Evolutionary conservation across 805 yeast genomes (phyloP), one percentile per base, ranked within the genome.

Genomic region (Priceomyces fermenticarens): DNA sequence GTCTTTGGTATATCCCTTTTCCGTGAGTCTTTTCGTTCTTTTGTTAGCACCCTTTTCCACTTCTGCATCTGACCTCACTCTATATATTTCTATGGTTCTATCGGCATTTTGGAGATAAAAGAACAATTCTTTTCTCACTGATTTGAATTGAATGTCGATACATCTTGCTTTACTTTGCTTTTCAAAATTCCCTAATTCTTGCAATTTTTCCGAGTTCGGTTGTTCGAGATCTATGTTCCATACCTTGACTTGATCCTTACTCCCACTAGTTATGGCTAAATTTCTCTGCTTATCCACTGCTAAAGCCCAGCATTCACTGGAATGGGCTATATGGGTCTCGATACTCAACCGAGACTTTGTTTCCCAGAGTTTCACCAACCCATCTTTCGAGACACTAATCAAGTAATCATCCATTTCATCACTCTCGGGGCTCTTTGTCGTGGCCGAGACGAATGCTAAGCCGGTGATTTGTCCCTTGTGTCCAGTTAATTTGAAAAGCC

Each of bases 321-420:
- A 74, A 58, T 88, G 96, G 0, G 97, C 96, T 46, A 89, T 81
- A 58, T 90, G 97, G 1, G 98, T 90, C 59, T 93, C 99, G 4
- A 89, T 70, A 63, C 97, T 88, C 59, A 88, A 95, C 58, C 86
- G 88, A 3, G 93, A 68, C 53, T 82, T 84, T 51, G 93, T 64
- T 56, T 93, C 98, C 99, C 99, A 93, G 28, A 93, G 63, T 59
- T 93, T 93, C 50, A 93, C 73, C 36, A 89, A 68, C 0, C 98
- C 98, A 58, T 93, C 99, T 56, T 89, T 90, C 2, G 95, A 78
- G 0, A 83, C 80, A 49, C 89, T 80, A 13, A 89, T 50, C 12
- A 93, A 63, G 76, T 85, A 88, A 41, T 85, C 86, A 44, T 78
- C 83, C 49, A 78, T 59, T n/a, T 76, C 84, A 45, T 78, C 83